Evolutionary conservation across 441 rosid species (phyloP), one percentile per base, ranked within the genome.

Genomic region (Hura crepitans): DNA sequence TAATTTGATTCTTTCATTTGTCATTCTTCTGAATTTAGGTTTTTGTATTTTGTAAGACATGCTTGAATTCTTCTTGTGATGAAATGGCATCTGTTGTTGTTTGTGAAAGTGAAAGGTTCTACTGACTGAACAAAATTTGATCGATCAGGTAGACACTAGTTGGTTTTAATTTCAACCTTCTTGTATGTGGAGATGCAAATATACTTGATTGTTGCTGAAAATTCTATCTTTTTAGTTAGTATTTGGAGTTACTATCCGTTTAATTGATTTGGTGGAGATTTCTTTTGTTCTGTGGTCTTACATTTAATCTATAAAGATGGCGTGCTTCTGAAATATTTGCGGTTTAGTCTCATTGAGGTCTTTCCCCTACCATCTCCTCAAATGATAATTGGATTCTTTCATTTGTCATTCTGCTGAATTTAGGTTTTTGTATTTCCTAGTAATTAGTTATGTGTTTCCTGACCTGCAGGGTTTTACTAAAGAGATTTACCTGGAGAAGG

Each of bases 401-500:
- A 64, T 42, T 28, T 9, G 17, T 62, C 33, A 20, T 66, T 73
- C 62, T 71, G 49, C 25, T 62, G 60, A 62, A 30, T 70, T 45
- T 51, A 43, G n/a, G 33, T 50, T 56, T 23, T 59, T 61, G 35
- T 30, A 39, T 22, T 60, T 70, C 55, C 57, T 51, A 39, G 47
- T 54, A 43, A 45, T 58, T n/a, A n/a, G n/a, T n/a, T n/a, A n/a
- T n/a, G n/a, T n/a, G n/a, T n/a, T n/a, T n/a, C n/a, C n/a, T 66
- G 33, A 62, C 74, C 63, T 84, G 81, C 73, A 96, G 99, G 97
- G 98, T 74, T 96, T 96, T 77, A 96, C 99, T 10, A 93, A 93
- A 87, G 97, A 96, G 84, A 96, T 96, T 79, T 82, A 88, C 88
- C 84, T 96, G 88, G 99, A 91, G 80, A 96, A 89, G 79, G 98